phyloP scores from a whole-genome alignment of 2,329 filamentous ascomycete genomes.

The Akanthomyces dipterigenus region DNA sequence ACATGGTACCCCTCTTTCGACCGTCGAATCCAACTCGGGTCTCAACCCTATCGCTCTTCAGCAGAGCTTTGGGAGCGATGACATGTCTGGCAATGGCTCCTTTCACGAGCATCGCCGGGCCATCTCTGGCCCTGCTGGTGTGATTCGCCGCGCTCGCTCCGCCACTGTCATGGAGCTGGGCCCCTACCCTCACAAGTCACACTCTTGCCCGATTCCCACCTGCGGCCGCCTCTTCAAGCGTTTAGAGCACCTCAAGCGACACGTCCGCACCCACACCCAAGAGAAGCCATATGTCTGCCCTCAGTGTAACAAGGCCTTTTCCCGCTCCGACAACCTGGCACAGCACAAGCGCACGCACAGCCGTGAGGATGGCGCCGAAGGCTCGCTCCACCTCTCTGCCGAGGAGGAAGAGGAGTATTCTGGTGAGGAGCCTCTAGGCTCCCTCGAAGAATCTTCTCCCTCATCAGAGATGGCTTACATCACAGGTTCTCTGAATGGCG shows the following conservation, averaged over 20 bases:
- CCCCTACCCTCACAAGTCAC: conserved; percentile 94
- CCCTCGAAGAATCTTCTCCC: conserved; percentile 72
- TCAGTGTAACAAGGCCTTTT: conserved; percentile 98
- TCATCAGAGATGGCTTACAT: conserved; percentile 61
- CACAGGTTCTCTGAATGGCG: conserved; percentile 42
- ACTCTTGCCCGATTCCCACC: conserved; percentile 97
- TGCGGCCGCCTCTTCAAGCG: conserved; percentile 98
- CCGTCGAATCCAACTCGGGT: conserved; percentile 73
- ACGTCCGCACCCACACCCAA: conserved; percentile 98
- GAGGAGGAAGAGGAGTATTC: conserved; percentile 79
- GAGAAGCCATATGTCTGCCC: conserved; percentile 97
- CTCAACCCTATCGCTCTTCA: conserved; percentile 64
- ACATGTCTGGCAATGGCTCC: conserved; percentile 10
- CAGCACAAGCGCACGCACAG: conserved; percentile 83
- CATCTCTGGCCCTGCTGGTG: conserved; percentile 65
- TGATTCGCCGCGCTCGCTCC: conserved; percentile 82
- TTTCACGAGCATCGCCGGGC: conserved; percentile 50
- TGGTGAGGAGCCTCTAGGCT: conserved; percentile 77
- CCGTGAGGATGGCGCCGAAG: conserved; percentile 55
- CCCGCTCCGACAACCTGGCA: conserved; percentile 95
- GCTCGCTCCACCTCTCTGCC: conserved; percentile 58
- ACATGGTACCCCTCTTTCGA: conserved; percentile 83
- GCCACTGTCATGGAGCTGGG: conserved; percentile 95
- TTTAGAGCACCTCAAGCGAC: conserved; percentile 95
- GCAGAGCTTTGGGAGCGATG: conserved; percentile 53